These are phyloP conservation scores for Heteromeles arbutifolia DNA, from an alignment of 306 rosid species.

Conservation along the genomic window DNA sequence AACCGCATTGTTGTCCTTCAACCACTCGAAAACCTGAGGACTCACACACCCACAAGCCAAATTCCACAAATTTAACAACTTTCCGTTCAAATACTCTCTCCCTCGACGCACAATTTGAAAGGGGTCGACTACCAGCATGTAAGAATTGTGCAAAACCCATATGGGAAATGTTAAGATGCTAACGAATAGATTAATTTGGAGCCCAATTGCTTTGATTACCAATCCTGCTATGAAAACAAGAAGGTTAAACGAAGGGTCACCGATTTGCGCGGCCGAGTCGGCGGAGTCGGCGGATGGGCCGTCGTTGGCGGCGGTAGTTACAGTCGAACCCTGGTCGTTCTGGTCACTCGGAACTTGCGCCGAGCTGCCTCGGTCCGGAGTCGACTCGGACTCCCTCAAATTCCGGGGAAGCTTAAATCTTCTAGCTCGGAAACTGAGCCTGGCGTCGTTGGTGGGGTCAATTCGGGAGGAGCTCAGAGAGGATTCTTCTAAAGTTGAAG, in stretches of 20 bases:
- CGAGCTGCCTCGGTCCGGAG: constrained; percentile 6
- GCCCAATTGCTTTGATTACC: constrained; percentile 44
- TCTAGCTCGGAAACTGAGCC: constrained; percentile 14
- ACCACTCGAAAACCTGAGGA: constrained; percentile 30
- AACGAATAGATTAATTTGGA: constrained; percentile 45
- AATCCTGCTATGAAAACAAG: constrained; percentile 41
- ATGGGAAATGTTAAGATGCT: constrained; percentile 42
- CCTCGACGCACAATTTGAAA: constrained; percentile 35
- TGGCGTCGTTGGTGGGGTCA: constrained; percentile 10
- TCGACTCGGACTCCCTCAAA: constrained; percentile 23
- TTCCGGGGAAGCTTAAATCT: constrained; percentile 4
- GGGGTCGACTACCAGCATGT: constrained; percentile 50
- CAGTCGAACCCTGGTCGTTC: constrained; percentile 33
- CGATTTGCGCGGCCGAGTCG: constrained; percentile 27
- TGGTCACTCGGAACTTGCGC: constrained; percentile 21
- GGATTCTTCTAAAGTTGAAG: constrained; percentile 11
- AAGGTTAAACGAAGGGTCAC: constrained; percentile 32
- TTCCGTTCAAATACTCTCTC: constrained; percentile 18
- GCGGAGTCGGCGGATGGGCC: constrained; percentile 15
- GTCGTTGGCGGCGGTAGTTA: constrained; percentile 39
- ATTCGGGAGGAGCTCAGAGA: constrained; percentile 18
- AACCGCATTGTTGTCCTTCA: constrained; percentile 35
- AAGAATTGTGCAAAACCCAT: constrained; percentile 27
- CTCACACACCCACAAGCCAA: constrained; percentile 12
- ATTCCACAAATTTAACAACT: constrained; percentile 15